Conservation (phyloP, 148 eudicot species). For the Dysphania ambrosioides region DNA sequence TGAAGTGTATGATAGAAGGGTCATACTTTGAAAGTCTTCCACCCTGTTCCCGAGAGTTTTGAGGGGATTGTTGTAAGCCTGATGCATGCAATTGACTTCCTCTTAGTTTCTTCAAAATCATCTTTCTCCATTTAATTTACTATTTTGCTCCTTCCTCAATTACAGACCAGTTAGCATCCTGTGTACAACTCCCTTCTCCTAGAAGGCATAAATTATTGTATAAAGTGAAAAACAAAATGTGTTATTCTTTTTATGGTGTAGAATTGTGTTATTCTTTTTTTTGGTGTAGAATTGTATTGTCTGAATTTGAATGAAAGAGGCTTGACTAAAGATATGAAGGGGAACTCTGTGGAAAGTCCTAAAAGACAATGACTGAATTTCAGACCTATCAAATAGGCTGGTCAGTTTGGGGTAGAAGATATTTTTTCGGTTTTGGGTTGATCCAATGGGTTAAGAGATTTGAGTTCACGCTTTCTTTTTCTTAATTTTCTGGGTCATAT, state of each 20-base stretch:
- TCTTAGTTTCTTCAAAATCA: not conserved
- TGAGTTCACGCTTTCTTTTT: no score
- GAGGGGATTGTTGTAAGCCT: not conserved
- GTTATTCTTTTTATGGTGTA: no score
- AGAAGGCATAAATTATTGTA: not conserved
- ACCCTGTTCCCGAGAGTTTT: not conserved
- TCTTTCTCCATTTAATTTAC: not conserved
- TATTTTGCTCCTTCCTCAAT: not conserved
- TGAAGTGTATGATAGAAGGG: not conserved
- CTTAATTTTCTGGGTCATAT: no score
- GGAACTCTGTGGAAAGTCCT: not conserved
- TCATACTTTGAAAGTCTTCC: not conserved
- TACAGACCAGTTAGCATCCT: not conserved
- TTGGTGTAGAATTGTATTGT: not conserved
- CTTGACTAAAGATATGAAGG: not conserved
- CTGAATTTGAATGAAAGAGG: not conserved
- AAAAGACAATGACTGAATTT: not conserved
- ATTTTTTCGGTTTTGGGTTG: no score
- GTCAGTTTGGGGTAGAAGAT: no score
- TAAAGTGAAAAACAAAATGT: not conserved
- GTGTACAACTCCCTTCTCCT: not conserved
- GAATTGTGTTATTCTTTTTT: not conserved
- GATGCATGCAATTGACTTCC: not conserved
- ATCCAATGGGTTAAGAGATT: no score
- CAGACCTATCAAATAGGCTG: no score